Conservation (phyloP, 1,284 basidiomycete species). For the Moesziomyces parantarcticus region DNA sequence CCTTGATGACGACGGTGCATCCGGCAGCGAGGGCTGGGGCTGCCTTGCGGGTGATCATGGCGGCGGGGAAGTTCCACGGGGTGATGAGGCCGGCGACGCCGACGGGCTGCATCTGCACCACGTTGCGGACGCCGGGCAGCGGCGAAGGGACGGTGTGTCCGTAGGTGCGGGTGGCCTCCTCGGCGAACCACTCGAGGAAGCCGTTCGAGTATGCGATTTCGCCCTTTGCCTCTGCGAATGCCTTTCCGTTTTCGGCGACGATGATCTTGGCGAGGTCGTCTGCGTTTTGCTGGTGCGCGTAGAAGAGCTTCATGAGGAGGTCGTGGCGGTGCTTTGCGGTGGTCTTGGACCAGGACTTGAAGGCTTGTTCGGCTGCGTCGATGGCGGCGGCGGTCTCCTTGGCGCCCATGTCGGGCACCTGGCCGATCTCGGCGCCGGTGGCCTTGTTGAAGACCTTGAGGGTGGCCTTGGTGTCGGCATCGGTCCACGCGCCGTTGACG, state of each 20-base stretch:
- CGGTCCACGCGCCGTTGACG: conserved; percentile 63
- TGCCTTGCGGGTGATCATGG: conserved; percentile 81
- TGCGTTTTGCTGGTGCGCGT: conserved; percentile 53
- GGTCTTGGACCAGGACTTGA: conserved; percentile 59
- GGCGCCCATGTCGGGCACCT: conserved; percentile 60
- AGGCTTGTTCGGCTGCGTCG: conserved; percentile 56
- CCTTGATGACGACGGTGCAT: conserved; percentile 95
- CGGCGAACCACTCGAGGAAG: conserved; percentile 66
- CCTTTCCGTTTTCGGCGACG: conserved; percentile 66
- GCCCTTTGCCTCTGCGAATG: conserved; percentile 62
- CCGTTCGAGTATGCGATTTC: conserved; percentile 64
- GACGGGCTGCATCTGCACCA: conserved; percentile 88
- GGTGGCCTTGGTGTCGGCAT: conserved; percentile 50
- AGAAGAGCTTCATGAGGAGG: conserved; percentile 60
- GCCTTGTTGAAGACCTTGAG: conserved; percentile 66
- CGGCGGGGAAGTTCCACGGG: conserved; percentile 66
- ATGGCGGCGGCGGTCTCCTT: conserved; percentile 61
- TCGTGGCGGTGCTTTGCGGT: conserved; percentile 64
- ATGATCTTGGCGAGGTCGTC: conserved; percentile 66
- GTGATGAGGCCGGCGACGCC: conserved; percentile 73
- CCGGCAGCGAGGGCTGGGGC: conserved; percentile 90
- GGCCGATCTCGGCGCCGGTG: conserved; percentile 58
- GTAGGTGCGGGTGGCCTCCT: conserved; percentile 64
- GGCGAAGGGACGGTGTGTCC: conserved; percentile 86
- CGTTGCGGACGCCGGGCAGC: conserved; percentile 78